Base-by-base conservation (phyloP, 2,329 filamentous ascomycete species). In the Neospermospora avenae region DNA sequence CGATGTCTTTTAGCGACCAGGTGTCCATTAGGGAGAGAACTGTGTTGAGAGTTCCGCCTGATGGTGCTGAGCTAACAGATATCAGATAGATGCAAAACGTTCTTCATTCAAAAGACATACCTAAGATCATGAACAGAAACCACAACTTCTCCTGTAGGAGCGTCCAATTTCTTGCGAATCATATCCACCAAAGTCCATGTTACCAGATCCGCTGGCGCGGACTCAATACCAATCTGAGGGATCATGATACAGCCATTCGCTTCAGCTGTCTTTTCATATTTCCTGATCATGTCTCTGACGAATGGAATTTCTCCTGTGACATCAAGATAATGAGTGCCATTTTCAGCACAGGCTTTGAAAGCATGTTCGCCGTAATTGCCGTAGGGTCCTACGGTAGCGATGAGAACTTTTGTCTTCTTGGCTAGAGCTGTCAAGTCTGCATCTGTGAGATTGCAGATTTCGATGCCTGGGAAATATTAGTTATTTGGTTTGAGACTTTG, bases 41-140 rank as follows among this genome's bases (percentile, higher is more conserved):
- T 0, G 91, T 92, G 35, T 83, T 80, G 4, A 93, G 74, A 1
- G 89, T 87, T 49, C 86, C 86, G n/a, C 86, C 86, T 1, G 85
- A 88, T 2, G 84, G 80, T 1, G 74, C 68, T 25, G 75, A 72
- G 46, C 79, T 83, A 72, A n/a, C 20, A 37, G 46, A 52, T 58
- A 44, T 66, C 20, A 57, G 44, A 10, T 11, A 24, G 25, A 59
- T 16, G 1, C 18, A 25, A 31, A 5, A 31, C 11, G 4, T 6
- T 6, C 16, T 35, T 6, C 5, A 20, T 4, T 35, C 28, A 3
- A n/a, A 42, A 39, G 18, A 7, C 73, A 61, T 70, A 79, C 77
- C 67, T 73, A 35, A 79, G 46, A n/a, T 77, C 74, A 56, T 78
- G 72, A 14, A 79, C 59, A 35, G 80, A 79, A 16, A 87, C 71